Evolutionary conservation across 2,329 filamentous ascomycete species (phyloP), one percentile per base, ranked within the genome.

Genomic region (Diaporthe sp.): DNA sequence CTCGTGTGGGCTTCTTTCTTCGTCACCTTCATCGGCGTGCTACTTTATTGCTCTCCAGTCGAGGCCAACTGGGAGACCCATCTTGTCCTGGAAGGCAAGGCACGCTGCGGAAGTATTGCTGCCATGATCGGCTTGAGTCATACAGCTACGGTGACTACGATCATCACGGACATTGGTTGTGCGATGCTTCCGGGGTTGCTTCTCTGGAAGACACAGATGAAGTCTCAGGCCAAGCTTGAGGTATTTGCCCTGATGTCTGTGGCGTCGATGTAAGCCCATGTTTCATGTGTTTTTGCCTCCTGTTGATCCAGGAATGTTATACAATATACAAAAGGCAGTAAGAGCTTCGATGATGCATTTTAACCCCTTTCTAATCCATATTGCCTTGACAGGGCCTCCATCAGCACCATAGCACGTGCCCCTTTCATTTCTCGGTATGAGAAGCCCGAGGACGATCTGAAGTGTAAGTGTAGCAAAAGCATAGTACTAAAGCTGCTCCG

Each of bases 351-450:
- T 4, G 12, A 2, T 34, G 10, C 15, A 12, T 10, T 49, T 34
- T 7, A n/a, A 51, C 13, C 12, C 5, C 20, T 20, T 37, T 49
- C 65, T 70, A 39, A 70, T 8, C 2, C 1, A 10, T 3, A 10
- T 68, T 42, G 5, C 31, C 34, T n/a, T 28, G 13, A 34, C 28
- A 81, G 79, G 37, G 79, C 78, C 3, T 79, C 77, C 3, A 74
- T 80, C n/a, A 78, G 78, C n/a, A 80, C 79, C 25, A 78, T 80
- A 51, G 76, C 78, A 53, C 76, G 79, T 20, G 78, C 78, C 5
- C 78, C 78, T n/a, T 79, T 76, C 57, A 79, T 80, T 51, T 71
- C 74, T n/a, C 75, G 70, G 53, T 80, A 80, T 74, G 75, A 68
- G 22, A 61, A 73, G 15, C 79, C 79, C 2, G 39, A 34, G 20